Percentiles rank a stretch among this genome's conserved stretches.
Conservation (phyloP, 2,329 filamentous ascomycete genomes). For the Pestalotiopsis sp. region DNA sequence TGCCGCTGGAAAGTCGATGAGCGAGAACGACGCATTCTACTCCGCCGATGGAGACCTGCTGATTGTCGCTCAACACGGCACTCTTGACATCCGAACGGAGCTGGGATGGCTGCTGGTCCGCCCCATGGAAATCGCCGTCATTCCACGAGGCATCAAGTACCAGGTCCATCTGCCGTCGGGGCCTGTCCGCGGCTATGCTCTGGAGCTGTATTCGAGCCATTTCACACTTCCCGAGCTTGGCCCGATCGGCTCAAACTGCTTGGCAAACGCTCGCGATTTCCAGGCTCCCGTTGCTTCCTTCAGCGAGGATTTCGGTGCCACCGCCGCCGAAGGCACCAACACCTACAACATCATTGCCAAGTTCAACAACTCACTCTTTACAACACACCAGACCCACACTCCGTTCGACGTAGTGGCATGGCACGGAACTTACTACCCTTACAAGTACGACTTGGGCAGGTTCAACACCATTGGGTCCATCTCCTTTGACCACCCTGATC, state of each 20-base stretch:
- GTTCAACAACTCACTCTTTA: constrained; percentile 65
- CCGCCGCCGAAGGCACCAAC: constrained; percentile 33
- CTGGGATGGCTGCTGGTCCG: constrained; percentile 66
- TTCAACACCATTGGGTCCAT: constrained; percentile 70
- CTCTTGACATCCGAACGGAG: constrained; percentile 69
- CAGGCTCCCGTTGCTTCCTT: constrained; percentile 65
- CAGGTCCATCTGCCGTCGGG: constrained; percentile 55
- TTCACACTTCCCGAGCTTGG: constrained; percentile 65
- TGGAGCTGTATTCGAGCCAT: constrained; percentile 65
- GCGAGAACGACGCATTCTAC: constrained; percentile 69
- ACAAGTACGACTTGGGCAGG: constrained; percentile 71
- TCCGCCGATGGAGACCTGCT: constrained; percentile 74
- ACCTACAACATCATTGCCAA: constrained; percentile 55
- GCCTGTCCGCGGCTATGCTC: constrained; percentile 63
- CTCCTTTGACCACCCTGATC: constrained; percentile 70
- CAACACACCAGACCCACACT: constrained; percentile 62
- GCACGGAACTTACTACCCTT: constrained; percentile 72
- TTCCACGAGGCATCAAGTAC: constrained; percentile 67
- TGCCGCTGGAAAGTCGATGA: constrained; percentile 74
- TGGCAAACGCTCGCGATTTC: constrained; percentile 68
- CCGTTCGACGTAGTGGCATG: constrained; percentile 74
- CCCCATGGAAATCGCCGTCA: constrained; percentile 70
- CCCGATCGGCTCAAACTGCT: constrained; percentile 64
- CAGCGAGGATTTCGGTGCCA: constrained; percentile 50
- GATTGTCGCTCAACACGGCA: constrained; percentile 68